Conservation (phyloP, 1,139 yeast genomes). For the Hansenula sp. region DNA sequence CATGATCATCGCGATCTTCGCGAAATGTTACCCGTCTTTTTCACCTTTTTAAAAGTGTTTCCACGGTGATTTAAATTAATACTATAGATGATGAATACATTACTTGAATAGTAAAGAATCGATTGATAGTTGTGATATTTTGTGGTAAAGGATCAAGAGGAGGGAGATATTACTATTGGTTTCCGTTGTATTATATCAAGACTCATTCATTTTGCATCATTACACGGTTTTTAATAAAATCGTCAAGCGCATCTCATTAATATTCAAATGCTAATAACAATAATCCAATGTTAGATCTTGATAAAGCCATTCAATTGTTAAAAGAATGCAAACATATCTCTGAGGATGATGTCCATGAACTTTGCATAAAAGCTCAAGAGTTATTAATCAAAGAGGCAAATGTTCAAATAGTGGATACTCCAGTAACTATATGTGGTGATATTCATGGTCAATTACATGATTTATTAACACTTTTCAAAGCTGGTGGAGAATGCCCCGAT, state of each 20-base stretch:
- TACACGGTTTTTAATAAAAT: neutral
- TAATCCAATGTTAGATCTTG: conserved; percentile 19
- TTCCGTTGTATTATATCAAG: neutral
- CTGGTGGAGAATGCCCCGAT: conserved; percentile 84
- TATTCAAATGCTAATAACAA: neutral
- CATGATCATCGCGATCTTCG: too few species aligned
- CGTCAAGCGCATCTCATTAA: neutral
- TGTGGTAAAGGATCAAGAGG: too few species aligned
- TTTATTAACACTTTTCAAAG: conserved; percentile 78
- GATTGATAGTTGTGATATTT: too few species aligned
- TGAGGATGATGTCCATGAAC: conserved; percentile 74
- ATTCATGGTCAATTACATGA: conserved; percentile 98
- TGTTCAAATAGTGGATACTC: conserved; percentile 92
- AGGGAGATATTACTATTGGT: neutral
- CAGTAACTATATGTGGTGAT: conserved; percentile 98
- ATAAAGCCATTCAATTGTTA: conserved; percentile 49
- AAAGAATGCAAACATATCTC: conserved; percentile 77
- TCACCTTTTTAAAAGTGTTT: too few species aligned
- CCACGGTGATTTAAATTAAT: too few species aligned
- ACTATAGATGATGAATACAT: too few species aligned
- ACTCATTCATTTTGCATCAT: neutral
- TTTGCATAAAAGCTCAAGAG: conserved; percentile 90
- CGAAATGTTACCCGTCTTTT: too few species aligned
- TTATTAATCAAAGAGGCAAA: conserved; percentile 87
- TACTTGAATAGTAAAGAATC: too few species aligned